Base-by-base conservation (phyloP, 1,284 basidiomycete genomes). In the Tylopilus sp. region DNA sequence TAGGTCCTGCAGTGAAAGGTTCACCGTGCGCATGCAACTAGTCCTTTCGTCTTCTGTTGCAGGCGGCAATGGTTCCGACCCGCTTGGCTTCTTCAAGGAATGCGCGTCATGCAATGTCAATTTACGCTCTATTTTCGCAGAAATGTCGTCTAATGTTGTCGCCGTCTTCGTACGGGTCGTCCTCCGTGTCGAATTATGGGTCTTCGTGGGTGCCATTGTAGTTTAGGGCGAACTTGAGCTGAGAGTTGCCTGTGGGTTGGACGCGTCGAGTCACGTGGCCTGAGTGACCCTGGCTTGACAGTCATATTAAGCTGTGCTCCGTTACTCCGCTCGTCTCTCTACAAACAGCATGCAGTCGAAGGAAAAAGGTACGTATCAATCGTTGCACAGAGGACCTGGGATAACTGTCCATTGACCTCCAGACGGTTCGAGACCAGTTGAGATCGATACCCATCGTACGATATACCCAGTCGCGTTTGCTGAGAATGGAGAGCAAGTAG, bases 21-120 rank as follows among this genome's bases (percentile, higher is more conserved):
- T 90, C 9, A 88, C 75, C 1, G 71, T 64, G 23, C 75, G 75
- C 85, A 88, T 88, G 1, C 75, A 74, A 2, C 56, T 56, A 26
- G 60, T 46, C 38, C 57, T 64, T 31, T 61, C 58, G 31, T 67
- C 65, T 35, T 66, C 71, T 7, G 25, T 39, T 21, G 46, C 16
- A n/a, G 37, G 41, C 26, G 41, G 43, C 8, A 48, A 35, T 12
- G 48, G 30, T 13, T 44, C n/a, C n/a, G n/a, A n/a, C n/a, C n/a
- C n/a, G n/a, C n/a, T n/a, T n/a, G n/a, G 49, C 35, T 49, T 53
- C 39, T 5, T 38, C 7, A 38, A 33, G 16, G 51, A 42, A 44
- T 41, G 43, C 11, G 35, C 25, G 8, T 29, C 42, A 16, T 49
- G 52, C 15, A 51, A 16, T 2, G 50, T 41, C 18, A 28, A 40